phyloP scores from a whole-genome alignment of 2,329 filamentous ascomycete species.

The Aureobasidium musti region DNA sequence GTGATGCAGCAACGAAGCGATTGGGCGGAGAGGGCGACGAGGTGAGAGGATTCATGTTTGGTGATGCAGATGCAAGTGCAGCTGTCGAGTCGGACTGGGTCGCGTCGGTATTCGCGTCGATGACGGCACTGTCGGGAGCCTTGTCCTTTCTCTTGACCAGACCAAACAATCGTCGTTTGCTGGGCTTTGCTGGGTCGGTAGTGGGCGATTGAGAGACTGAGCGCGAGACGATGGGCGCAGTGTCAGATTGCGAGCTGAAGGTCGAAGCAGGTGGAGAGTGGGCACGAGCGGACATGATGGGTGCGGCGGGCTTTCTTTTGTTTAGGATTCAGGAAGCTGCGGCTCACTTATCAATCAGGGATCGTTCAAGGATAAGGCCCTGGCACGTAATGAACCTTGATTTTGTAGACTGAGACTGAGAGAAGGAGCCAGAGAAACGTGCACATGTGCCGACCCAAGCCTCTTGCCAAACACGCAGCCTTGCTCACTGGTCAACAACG shows the following conservation, averaged over 20 bases:
- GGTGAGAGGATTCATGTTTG: slow-evolving; percentile 30
- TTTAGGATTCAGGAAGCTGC: background rate
- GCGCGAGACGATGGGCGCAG: slow-evolving; percentile 12
- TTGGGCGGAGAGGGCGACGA: slow-evolving; percentile 35
- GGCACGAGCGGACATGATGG: slow-evolving; percentile 21
- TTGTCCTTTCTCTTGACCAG: slow-evolving; percentile 32
- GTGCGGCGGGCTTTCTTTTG: background rate
- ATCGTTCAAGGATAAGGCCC: slow-evolving; percentile 6
- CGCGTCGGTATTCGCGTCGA: slow-evolving; percentile 29
- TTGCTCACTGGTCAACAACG: slow-evolving; percentile 12
- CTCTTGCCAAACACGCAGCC: slow-evolving; percentile 8
- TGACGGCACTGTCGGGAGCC: slow-evolving; percentile 20
- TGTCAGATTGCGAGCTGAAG: slow-evolving; percentile 19
- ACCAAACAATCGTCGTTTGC: slow-evolving; percentile 34
- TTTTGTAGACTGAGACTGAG: background rate
- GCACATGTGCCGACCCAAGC: slow-evolving; percentile 5
- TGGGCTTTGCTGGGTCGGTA: slow-evolving; percentile 29
- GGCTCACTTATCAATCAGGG: slow-evolving; percentile 3
- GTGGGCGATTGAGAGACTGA: background rate
- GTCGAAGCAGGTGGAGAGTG: slow-evolving; percentile 18
- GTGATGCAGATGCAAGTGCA: background rate
- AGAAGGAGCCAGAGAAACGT: slow-evolving; percentile 16
- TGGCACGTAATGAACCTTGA: slow-evolving; percentile 24
- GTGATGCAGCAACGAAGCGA: slow-evolving; percentile 18
- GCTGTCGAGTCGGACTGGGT: slow-evolving; percentile 16